Base-by-base conservation (phyloP, 1,284 basidiomycete genomes). In the Pseudozyma pruni region DNA sequence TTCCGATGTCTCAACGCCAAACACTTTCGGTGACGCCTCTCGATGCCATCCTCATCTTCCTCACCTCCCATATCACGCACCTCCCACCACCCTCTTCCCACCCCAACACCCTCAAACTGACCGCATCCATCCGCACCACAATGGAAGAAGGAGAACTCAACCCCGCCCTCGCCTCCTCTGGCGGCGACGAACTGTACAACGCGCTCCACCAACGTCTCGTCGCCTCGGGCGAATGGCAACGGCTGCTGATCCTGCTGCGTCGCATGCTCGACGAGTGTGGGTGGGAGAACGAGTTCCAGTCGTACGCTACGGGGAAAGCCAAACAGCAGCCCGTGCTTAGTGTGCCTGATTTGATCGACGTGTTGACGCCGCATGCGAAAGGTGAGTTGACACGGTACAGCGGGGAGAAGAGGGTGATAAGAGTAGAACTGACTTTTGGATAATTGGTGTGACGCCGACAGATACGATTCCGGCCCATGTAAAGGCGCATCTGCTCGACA, bases 261-360 rank as follows among this genome's bases (percentile, higher is more conserved):
- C 44, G 68, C 20, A 74, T 71, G 67, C 50, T 71, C 33, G 72
- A 74, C 44, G 72, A 74, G 29, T 71, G 62, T 19, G 72, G 66
- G 13, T 68, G 60, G 59, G 67, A 62, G 11, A 37, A 23, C 10
- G 31, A 29, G 9, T 59, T 74, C 22, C 44, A 53, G 14, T 10
- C 35, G 13, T 42, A 41, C 14, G 66, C 71, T 8, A 58, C 60
- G 7, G 25, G 14, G 4, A 66, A 53, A n/a, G 62, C 57, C 10
- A 66, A 54, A 19, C 45, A 31, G 13, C 53, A 48, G 37, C 54
- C 49, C 33, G 56, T 46, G 14, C 45, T 53, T 2, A 57, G 40
- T 31, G 55, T 74, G 2, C 61, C 58, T 5, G 45, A 55, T 4
- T 29, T 74, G 11, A 48, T 74, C 22, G 62, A 64, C 23, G 54